These are phyloP conservation scores for Ascochyta lentis DNA, from an alignment of 2,329 filamentous ascomycete genomes.

Conservation along the genomic window DNA sequence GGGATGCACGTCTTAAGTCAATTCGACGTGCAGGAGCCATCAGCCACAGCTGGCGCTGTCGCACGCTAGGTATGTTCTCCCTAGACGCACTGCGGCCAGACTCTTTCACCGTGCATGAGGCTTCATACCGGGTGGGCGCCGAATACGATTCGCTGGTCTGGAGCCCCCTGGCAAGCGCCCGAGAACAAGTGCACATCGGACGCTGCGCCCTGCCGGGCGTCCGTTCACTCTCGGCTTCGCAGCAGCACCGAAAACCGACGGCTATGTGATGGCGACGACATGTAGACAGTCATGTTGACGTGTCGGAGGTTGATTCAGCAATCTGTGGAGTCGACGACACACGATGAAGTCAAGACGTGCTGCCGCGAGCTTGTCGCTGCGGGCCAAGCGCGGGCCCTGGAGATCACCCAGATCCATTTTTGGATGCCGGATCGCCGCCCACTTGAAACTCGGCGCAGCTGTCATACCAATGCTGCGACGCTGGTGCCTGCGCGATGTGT, in stretches of 20 bases:
- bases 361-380: background rate
- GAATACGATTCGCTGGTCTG: slow-evolving; percentile 8
- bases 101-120: slow-evolving; percentile 4
- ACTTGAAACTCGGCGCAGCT: slow-evolving; percentile 6
- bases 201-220: slow-evolving; percentile 7
- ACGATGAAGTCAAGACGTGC: background rate
- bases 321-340: slow-evolving; percentile 2
- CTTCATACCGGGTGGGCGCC: background rate
- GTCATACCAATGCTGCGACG: background rate
- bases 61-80: too few relatives aligned
- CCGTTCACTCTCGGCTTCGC: background rate
- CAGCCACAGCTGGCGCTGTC: slow-evolving; percentile 13
- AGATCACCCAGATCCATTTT: slow-evolving; percentile 4
- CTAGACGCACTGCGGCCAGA: slow-evolving; percentile 1
- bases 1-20: slow-evolving; percentile 4
- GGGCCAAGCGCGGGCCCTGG: slow-evolving; percentile 6
- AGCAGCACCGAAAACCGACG: background rate
- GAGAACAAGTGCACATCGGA: background rate
- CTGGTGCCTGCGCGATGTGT: slow-evolving; percentile 3
- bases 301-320: background rate
- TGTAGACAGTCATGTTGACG: background rate
- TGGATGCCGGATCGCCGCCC: slow-evolving; percentile 5
- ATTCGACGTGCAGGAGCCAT: slow-evolving; percentile 1
- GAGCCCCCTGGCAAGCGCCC: slow-evolving; percentile 10
- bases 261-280: background rate